Conservation (phyloP, 2,329 filamentous ascomycete species). For the Cytospora piceae region DNA sequence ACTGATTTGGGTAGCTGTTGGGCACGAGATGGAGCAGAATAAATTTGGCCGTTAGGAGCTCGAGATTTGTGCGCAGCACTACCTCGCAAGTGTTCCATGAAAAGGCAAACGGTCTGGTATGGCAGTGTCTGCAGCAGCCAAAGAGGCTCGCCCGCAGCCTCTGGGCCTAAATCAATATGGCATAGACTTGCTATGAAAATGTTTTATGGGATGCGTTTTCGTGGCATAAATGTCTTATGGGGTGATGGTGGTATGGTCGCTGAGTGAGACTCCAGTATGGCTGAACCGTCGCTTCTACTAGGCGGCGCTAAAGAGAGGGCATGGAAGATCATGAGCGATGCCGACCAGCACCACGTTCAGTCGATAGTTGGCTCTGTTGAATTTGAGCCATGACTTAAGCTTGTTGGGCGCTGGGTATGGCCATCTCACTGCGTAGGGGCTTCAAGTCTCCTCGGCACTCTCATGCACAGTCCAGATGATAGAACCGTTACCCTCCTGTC, state of each 20-base stretch:
- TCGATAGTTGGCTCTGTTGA: background rate
- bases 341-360: too few species aligned
- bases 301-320: too few species aligned
- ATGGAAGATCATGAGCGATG: too few species aligned
- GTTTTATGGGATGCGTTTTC: background rate
- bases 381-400: too few species aligned
- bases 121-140: background rate
- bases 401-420: too few species aligned
- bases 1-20: too few species aligned
- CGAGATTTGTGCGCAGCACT: background rate
- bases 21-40: too few species aligned
- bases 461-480: slow-evolving; percentile 28
- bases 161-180: background rate
- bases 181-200: background rate
- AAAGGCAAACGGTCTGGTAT: background rate
- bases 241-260: too few species aligned
- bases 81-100: background rate
- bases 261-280: too few species aligned
- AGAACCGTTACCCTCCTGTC: slow-evolving; percentile 12
- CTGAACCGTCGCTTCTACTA: too few species aligned
- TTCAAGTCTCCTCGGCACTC: slow-evolving; percentile 28
- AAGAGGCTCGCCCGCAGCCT: background rate
- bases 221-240: too few species aligned
- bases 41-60: too few species aligned
- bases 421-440: background rate